Base-by-base conservation (phyloP, 345 rosid genomes). In the Murraya paniculata region DNA sequence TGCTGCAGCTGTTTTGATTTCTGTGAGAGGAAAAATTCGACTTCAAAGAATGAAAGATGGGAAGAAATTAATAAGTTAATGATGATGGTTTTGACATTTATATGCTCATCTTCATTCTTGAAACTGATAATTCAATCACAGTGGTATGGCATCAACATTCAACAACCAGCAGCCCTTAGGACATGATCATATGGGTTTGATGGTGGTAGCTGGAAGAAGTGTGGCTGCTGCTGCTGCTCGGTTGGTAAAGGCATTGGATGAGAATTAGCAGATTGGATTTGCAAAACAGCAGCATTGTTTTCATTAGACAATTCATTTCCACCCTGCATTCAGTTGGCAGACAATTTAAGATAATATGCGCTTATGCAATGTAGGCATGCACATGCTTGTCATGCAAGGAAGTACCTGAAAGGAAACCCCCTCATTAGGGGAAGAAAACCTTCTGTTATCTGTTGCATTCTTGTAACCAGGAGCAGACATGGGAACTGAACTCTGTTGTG, bases 141-240 rank as follows among this genome's bases (percentile, higher is more conserved):
- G 33, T 22, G 65, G 50, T 0, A 45, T 45, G 50, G 50, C 14
- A 57, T 80, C 83, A 89, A 75, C 91, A 91, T 50, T 83, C 83
- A 89, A 74, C 92, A 91, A 71, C 90, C 92, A 72, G 89, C 90
- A 38, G 94, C 88, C 81, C 84, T 86, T 4, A 87, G 88, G 68
- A 92, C 87, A 77, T 85, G 84, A 76, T 90, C 93, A 10, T 81
- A 92, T 39, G 97, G 92, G 78, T 85, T 87, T 64, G 92, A 86
- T 18, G 88, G 67, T 45, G 92, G 97, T 38, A 88, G 85, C 82
- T 83, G 86, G 71, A 85, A 79, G 76, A 73, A 86, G 72, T 82
- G 77, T 24, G 91, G 87, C 30, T 81, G 83, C 38, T 83, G 85
- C 75, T 89, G 91, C 77, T 76, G 79, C 83, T 85, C 90, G 9